Evolutionary conservation across 495 filamentous ascomycete genomes (phyloP).

Genomic region (Penicillium pancosmium): DNA sequence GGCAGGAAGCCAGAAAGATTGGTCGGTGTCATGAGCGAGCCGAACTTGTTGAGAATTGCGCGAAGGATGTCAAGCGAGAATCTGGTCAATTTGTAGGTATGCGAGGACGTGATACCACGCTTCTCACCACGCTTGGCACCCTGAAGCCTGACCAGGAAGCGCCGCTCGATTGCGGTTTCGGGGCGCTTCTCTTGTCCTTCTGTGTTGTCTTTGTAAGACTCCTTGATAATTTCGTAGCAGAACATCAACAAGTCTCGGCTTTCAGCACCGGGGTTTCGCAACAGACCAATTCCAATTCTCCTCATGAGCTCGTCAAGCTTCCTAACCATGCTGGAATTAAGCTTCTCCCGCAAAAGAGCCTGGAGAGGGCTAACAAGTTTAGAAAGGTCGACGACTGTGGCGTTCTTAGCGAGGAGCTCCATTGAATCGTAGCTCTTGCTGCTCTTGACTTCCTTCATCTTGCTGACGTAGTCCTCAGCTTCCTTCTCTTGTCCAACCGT

Average conservation of each 20-base stretch:
- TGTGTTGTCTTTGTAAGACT: constrained; percentile 66
- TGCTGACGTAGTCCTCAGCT: constrained; percentile 89
- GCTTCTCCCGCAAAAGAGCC: constrained; percentile 74
- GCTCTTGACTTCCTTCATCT: constrained; percentile 96
- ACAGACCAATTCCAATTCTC: constrained; percentile 78
- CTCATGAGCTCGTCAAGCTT: constrained; percentile 91
- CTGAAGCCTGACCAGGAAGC: constrained; percentile 75
- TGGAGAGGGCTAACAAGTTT: constrained; percentile 77
- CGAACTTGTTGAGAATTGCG: constrained; percentile 77
- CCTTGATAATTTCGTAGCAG: constrained; percentile 89
- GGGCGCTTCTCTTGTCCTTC: constrained; percentile 37
- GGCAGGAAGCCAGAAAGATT: constrained; percentile 86
- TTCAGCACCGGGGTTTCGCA: constrained; percentile 74
- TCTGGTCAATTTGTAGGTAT: constrained; percentile 79
- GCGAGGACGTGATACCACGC: constrained; percentile 67
- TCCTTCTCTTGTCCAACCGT: constrained; percentile 97
- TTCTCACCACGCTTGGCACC: constrained; percentile 67
- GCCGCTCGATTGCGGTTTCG: constrained; percentile 62
- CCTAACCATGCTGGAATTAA: constrained; percentile 73
- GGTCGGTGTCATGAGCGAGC: constrained; percentile 70
- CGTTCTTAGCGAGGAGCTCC: constrained; percentile 83
- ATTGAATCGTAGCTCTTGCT: constrained; percentile 98
- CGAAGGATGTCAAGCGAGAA: constrained; percentile 88
- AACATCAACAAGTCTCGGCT: constrained; percentile 83
- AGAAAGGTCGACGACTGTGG: constrained; percentile 72